Evolutionary conservation across 441 rosid genomes (phyloP).

Genomic region (Biscutella laevigata): DNA sequence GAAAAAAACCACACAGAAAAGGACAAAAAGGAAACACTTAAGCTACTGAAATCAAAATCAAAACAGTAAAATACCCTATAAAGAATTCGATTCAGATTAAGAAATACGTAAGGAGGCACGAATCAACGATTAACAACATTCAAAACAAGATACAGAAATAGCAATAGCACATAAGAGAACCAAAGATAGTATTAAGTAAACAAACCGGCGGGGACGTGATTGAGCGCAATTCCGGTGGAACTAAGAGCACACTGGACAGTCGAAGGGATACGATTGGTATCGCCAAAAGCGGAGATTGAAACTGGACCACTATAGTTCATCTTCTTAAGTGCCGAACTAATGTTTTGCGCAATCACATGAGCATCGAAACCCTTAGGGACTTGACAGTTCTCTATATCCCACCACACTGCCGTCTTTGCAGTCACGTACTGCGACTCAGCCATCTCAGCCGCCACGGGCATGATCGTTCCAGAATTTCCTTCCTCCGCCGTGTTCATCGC

Average conservation of each 20-base stretch:
- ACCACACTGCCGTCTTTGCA: conserved; percentile 87
- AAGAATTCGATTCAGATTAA: not conserved
- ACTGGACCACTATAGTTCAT: conserved; percentile 69
- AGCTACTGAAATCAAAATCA: not conserved
- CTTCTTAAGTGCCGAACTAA: conserved; percentile 64
- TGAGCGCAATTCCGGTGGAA: conserved; percentile 80
- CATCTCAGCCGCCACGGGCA: conserved; percentile 21
- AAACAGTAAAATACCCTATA: not conserved
- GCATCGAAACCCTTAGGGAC: conserved; percentile 62
- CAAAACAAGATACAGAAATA: not conserved
- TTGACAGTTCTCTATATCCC: conserved; percentile 93
- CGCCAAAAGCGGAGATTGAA: conserved; percentile 83
- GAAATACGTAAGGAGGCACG: too few species aligned
- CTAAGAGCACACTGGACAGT: conserved; percentile 72
- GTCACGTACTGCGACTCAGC: conserved; percentile 56
- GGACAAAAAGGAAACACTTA: too few species aligned
- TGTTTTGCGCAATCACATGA: conserved; percentile 74
- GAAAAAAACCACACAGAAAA: not conserved
- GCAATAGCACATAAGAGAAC: not conserved
- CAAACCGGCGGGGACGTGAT: conserved; percentile 85
- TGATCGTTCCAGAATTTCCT: not conserved
- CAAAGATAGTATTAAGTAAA: not conserved
- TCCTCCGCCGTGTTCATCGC: conserved; percentile 1
- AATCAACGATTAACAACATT: not conserved
- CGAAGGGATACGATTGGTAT: conserved; percentile 53